These are phyloP conservation scores for Leccinum ochraceum DNA, from an alignment of 768 basidiomycete genomes.

Conservation along the genomic window DNA sequence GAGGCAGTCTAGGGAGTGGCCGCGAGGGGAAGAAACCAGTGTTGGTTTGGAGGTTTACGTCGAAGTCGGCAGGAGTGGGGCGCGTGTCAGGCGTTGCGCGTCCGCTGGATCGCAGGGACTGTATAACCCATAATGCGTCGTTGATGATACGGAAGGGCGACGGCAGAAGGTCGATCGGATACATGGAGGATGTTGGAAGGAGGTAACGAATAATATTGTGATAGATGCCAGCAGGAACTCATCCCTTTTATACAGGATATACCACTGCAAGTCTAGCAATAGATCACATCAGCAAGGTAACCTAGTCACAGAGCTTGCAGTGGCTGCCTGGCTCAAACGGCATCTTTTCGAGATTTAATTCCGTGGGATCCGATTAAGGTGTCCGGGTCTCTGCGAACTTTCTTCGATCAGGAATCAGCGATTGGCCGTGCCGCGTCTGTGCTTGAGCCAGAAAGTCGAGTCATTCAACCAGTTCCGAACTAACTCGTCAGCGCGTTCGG, in stretches of 20 bases:
- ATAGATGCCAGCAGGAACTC: background rate
- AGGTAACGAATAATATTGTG: constrained; percentile 7
- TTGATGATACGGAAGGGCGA: constrained; percentile 53
- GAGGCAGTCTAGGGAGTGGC: constrained; percentile 57
- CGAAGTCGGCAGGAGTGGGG: constrained; percentile 48
- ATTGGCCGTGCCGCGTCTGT: constrained; percentile 28
- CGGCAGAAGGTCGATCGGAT: constrained; percentile 44
- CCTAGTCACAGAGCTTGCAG: constrained; percentile 34
- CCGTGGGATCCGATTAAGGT: constrained; percentile 24
- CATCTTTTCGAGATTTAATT: constrained; percentile 31
- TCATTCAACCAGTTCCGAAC: constrained; percentile 10
- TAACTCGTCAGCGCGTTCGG: constrained; percentile 17
- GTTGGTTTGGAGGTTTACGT: constrained; percentile 44
- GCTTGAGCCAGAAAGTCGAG: constrained; percentile 20
- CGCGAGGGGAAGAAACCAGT: constrained; percentile 85
- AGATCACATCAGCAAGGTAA: constrained; percentile 34
- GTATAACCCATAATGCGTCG: constrained; percentile 47
- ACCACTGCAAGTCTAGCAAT: constrained; percentile 31
- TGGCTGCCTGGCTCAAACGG: constrained; percentile 33
- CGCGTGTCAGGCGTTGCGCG: constrained; percentile 33
- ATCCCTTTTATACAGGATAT: constrained; percentile 34
- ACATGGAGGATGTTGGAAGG: constrained; percentile 23
- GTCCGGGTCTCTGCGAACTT: constrained; percentile 6
- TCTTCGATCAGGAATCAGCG: constrained; percentile 20
- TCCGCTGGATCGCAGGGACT: constrained; percentile 41